These are phyloP conservation scores for Phytophthora pseudosyringae DNA, from an alignment of 352 stramenopile species.

Conservation along the genomic window DNA sequence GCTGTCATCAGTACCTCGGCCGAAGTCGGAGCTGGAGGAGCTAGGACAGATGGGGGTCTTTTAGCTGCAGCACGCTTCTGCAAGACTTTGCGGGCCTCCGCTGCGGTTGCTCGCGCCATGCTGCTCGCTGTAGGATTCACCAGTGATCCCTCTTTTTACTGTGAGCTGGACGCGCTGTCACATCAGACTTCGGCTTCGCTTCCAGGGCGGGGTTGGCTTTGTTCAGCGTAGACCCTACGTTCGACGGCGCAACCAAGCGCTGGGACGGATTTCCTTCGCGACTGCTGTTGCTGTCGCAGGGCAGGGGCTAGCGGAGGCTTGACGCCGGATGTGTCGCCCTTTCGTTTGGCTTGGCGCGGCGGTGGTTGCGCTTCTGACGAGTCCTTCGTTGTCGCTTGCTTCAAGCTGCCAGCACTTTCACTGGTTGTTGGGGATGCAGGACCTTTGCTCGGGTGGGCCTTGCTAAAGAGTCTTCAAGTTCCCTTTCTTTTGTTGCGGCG, in stretches of 20 bases:
- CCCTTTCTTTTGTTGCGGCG: too few relatives aligned
- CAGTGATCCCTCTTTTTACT: slow-evolving; percentile 33
- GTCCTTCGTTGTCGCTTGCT: slow-evolving; percentile 9
- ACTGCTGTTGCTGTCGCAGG: slow-evolving; percentile 2
- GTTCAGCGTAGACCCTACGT: slow-evolving; percentile 7
- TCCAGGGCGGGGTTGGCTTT: slow-evolving; percentile 12
- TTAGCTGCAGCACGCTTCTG: slow-evolving; percentile 23
- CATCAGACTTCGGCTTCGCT: slow-evolving; percentile 8
- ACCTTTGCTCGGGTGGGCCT: background rate
- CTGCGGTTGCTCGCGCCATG: slow-evolving; percentile 28
- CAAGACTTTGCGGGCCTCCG: slow-evolving; percentile 30
- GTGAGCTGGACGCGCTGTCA: slow-evolving; percentile 10
- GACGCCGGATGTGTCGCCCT: slow-evolving; percentile 14
- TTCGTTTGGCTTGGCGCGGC: slow-evolving; percentile 24
- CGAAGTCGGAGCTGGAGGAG: slow-evolving; percentile 2
- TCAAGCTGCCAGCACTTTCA: slow-evolving; percentile 1
- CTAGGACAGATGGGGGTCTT: slow-evolving; percentile 11
- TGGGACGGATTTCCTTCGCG: slow-evolving; percentile 17
- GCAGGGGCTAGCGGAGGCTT: slow-evolving; percentile 18
- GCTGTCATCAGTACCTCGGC: slow-evolving; percentile 5
- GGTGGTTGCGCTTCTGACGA: background rate
- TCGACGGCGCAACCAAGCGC: slow-evolving; percentile 17
- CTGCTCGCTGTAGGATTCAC: slow-evolving; percentile 42
- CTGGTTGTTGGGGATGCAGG: background rate
- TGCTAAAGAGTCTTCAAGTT: slow-evolving; percentile 1